Percentiles rank a stretch among this genome's conserved stretches.
Evolutionary conservation across 139 green algal species (phyloP).

Genomic region (Pleodorina starrii): DNA sequence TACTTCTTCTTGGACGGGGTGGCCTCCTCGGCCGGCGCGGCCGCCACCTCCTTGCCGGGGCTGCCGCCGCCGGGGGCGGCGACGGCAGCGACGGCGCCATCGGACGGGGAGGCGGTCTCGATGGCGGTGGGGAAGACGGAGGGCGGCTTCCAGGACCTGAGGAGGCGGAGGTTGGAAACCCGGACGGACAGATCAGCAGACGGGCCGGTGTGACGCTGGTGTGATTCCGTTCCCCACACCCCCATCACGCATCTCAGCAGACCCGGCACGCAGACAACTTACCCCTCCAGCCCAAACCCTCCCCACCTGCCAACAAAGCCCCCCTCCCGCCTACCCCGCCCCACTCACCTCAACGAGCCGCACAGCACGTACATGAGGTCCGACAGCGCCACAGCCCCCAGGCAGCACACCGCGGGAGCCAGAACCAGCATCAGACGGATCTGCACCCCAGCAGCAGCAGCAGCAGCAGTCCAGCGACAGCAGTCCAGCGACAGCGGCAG

Average conservation of each 20-base stretch:
- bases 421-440: conserved; percentile 98
- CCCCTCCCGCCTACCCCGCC: no score
- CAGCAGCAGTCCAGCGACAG: no score
- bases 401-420: conserved; percentile 94
- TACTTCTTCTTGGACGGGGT: conserved; percentile 14
- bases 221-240: no score
- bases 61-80: neutral
- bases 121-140: neutral
- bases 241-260: no score
- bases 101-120: neutral
- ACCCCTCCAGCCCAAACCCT: no score
- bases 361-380: conserved; percentile 69
- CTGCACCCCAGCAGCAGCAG: no score
- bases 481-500: no score
- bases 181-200: no score
- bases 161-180: no score
- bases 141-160: neutral
- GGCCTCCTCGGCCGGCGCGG: neutral
- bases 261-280: no score
- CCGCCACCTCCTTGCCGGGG: neutral
- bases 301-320: no score
- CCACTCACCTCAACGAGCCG: conserved; percentile 47
- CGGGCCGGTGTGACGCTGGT: no score
- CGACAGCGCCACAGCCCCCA: conserved; percentile 86
- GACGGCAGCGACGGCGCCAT: neutral